Conservation (phyloP, 2,329 filamentous ascomycete genomes). For the Cordyceps tenuipes region DNA sequence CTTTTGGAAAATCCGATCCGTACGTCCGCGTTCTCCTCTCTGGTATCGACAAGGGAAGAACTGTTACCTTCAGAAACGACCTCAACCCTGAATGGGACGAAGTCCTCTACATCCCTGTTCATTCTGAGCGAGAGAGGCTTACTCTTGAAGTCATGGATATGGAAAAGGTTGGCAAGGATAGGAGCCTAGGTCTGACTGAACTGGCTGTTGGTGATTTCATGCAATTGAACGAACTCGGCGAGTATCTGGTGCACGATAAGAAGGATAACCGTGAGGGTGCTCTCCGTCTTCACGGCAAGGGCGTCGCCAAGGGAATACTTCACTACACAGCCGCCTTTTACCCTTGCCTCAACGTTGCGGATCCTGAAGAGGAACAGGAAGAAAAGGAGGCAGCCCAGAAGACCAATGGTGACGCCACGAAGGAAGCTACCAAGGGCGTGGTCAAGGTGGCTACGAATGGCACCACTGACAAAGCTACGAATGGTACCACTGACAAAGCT, state of each 20-base stretch:
- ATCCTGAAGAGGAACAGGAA: conserved; percentile 79
- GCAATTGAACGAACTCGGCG: conserved; percentile 65
- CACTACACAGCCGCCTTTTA: conserved; percentile 85
- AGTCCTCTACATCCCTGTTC: conserved; percentile 86
- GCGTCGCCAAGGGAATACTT: conserved; percentile 68
- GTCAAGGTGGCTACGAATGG: conserved; percentile 10
- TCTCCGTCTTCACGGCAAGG: conserved; percentile 66
- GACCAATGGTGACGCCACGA: conserved; percentile 20
- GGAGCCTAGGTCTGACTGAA: conserved; percentile 75
- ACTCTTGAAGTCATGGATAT: conserved; percentile 94
- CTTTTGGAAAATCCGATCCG: conserved; percentile 92
- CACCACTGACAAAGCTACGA: conserved; percentile 43
- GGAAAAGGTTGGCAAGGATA: conserved; percentile 85
- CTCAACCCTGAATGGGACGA: conserved; percentile 95
- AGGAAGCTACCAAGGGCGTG: conserved; percentile 17
- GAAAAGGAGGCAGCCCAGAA: conserved; percentile 24
- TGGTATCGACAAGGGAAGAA: conserved; percentile 82
- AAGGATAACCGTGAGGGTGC: conserved; percentile 60
- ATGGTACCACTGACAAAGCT: neutral
- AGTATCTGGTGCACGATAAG: conserved; percentile 69
- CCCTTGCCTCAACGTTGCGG: conserved; percentile 76
- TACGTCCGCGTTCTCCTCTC: conserved; percentile 85
- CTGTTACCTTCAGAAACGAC: conserved; percentile 93
- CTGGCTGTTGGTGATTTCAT: conserved; percentile 72
- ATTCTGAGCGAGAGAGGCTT: conserved; percentile 74